These are phyloP conservation scores for Pleurotus ostreatus DNA, from an alignment of 768 basidiomycete species.

Conservation along the genomic window DNA sequence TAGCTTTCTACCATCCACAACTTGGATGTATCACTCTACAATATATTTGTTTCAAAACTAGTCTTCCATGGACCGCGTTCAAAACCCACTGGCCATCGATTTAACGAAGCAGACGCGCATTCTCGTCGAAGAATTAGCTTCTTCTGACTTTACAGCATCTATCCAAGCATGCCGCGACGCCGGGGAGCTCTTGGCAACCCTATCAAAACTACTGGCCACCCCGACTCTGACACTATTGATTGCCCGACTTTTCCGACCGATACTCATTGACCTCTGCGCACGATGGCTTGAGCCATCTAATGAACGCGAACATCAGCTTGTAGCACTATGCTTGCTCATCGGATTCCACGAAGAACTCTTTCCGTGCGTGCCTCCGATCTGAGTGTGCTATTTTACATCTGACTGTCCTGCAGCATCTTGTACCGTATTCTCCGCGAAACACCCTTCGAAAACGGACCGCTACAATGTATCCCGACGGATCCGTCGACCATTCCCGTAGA, in stretches of 20 bases:
- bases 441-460: conserved; percentile 46
- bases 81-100: conserved; percentile 60
- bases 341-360: conserved; percentile 71
- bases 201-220: conserved; percentile 58
- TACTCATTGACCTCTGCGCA: conserved; percentile 76
- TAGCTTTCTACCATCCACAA: too few species aligned
- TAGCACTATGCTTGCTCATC: conserved; percentile 59
- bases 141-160: conserved; percentile 32
- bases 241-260: conserved; percentile 66
- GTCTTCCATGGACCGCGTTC: conserved; percentile 21
- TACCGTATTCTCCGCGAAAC: conserved; percentile 43
- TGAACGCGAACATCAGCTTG: conserved; percentile 45
- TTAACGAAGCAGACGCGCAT: conserved; percentile 46
- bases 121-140: conserved; percentile 41
- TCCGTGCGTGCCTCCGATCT: conserved; percentile 44
- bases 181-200: conserved; percentile 39
- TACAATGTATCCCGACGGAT: conserved; percentile 39
- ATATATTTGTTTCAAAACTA: background rate
- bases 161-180: conserved; percentile 37
- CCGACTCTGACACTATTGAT: conserved; percentile 64
- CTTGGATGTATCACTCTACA: background rate
- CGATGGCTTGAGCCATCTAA: conserved; percentile 67
- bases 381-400: conserved; percentile 11
- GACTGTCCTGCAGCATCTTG: conserved; percentile 43
- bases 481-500: conserved; percentile 25